Evolutionary conservation across 2,329 filamentous ascomycete genomes (phyloP), one percentile per base, ranked within the genome.

Genomic region (Truncatella angustata): DNA sequence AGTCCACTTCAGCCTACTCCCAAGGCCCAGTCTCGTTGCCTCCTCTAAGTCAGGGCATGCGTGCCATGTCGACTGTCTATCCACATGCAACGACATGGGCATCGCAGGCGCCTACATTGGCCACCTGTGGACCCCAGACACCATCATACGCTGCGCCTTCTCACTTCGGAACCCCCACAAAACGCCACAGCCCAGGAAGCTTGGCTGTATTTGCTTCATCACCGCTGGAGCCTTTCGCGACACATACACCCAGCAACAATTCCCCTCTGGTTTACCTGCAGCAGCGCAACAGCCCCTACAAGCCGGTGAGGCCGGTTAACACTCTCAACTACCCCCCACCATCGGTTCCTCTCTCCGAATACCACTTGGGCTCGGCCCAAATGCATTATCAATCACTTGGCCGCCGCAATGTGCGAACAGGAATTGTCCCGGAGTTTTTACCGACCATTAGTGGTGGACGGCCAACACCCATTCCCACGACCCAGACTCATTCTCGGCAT

Each of bases 321-420:
- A 96, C 91, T 1, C 81, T 97, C n/a, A 78, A 97, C 26, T 91
- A 94, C 53, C 92, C 92, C 28, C 90, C 91, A 5, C 89, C 91
- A 0, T 88, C 90, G 21, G 80, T 85, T 7, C 90, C 90, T 6
- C 80, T 95, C 56, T 87, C 93, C 57, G 81, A 88, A 60, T 87
- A 91, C 65, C 78, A 87, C 58, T 75, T 89, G 50, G 72, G 80
- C 44, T 84, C 88, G 49, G 79, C 84, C 54, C 82, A 91, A 71
- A 91, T 95, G 86, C 87, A 93, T 67, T 90, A 94, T 64, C 87
- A 92, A 58, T 87, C 88, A 7, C 72, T 93, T 4, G 87, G 88
- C 7, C 85, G 88, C 63, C 76, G 84, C 28, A 78, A 84, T 53
- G 84, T 88, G 52, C 84, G 86, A 34, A 82, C 85, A 0, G 88